Conservation (phyloP, 345 rosid genomes). For the Clarkia xantiana region DNA sequence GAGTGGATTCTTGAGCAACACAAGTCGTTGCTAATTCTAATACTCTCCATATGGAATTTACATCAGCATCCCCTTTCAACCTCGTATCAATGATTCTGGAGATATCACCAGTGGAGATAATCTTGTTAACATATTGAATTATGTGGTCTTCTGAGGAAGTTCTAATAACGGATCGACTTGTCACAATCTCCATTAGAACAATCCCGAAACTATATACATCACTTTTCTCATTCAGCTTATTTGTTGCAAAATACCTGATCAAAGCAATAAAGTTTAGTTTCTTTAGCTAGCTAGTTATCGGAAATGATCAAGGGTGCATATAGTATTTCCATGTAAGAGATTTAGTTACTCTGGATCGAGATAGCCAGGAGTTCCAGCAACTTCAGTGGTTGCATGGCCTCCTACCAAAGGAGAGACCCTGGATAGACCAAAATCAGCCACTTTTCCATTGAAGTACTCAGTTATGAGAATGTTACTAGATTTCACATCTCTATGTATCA, state of each 20-base stretch:
- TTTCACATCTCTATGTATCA: neutral
- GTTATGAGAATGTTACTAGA: neutral
- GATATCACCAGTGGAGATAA: constrained; percentile 18
- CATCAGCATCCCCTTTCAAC: constrained; percentile 13
- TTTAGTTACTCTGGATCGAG: constrained; percentile 2
- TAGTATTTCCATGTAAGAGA: too few species aligned
- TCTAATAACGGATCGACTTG: neutral
- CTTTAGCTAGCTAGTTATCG: too few species aligned
- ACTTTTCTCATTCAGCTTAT: neutral
- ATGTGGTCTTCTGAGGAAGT: neutral
- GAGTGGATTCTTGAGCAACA: constrained; percentile 9
- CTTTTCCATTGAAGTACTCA: neutral
- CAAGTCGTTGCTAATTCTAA: constrained; percentile 23
- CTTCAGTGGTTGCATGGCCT: neutral
- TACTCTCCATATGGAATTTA: constrained; percentile 18
- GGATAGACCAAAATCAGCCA: neutral
- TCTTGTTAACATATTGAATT: constrained; percentile 1
- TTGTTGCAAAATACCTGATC: neutral
- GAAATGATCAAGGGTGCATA: too few species aligned
- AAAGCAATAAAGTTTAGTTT: too few species aligned
- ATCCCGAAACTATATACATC: too few species aligned
- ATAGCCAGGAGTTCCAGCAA: constrained; percentile 5
- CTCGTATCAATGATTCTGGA: constrained; percentile 18
- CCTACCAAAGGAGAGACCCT: neutral
- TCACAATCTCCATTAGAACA: neutral